These are phyloP conservation scores for Copromyces sp. DNA, from an alignment of 495 filamentous ascomycete species.

Conservation along the genomic window DNA sequence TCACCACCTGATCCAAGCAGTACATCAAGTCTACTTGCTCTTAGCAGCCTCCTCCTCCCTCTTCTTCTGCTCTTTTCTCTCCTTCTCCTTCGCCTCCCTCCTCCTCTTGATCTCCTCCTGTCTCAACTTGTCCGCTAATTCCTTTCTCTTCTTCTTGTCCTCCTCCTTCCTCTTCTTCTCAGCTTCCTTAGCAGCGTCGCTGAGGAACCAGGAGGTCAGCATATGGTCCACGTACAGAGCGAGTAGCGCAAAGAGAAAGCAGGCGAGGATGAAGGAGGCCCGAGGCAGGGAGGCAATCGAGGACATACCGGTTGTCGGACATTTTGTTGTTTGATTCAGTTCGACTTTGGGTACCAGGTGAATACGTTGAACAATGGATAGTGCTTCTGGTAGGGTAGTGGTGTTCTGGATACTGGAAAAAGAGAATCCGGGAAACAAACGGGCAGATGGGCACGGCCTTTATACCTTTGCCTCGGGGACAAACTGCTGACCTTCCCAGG, in stretches of 20 bases:
- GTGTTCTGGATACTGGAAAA: background rate
- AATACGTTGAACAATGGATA: background rate
- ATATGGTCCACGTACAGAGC: background rate
- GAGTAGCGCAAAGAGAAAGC: background rate
- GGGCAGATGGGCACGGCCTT: background rate
- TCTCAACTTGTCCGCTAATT: background rate
- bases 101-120: background rate
- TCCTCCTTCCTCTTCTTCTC: background rate
- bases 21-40: background rate
- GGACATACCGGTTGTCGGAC: background rate
- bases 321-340: background rate
- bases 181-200: background rate
- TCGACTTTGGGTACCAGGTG: background rate
- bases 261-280: accelerated
- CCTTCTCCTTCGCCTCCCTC: background rate
- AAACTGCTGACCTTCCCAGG: background rate
- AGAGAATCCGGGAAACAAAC: background rate
- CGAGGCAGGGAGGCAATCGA: background rate
- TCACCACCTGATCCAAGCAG: background rate
- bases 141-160: background rate
- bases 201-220: background rate
- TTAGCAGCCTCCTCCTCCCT: background rate
- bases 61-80: background rate
- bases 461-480: background rate
- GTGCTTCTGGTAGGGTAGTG: too few species aligned